Evolutionary conservation across 2,329 filamentous ascomycete species (phyloP), one percentile per base, ranked within the genome.

Genomic region (Reticulascus tulasneorum): DNA sequence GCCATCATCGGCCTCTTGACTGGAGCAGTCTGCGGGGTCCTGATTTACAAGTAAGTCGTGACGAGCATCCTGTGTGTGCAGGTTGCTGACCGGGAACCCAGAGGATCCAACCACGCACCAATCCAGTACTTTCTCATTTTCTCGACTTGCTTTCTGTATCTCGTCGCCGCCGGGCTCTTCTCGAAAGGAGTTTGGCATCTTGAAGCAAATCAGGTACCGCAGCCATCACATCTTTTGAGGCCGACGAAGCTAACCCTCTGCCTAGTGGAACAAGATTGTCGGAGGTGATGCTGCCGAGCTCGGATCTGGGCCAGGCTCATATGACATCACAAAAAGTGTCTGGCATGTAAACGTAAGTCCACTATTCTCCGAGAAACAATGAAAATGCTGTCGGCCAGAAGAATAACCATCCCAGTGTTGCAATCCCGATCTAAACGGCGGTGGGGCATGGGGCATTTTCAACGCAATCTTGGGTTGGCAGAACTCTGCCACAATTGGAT

Each of bases 161-260:
- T 93, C 8, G 83, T 93, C 18, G 84, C 84, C 9, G 86, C 85
- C 2, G 86, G 86, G 37, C 75, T 91, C 35, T 86, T 90, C 63
- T 88, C 84, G 9, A 79, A 79, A 43, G 75, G 76, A 2, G 73
- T 90, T 13, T 90, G 84, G 84, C 72, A 66, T 41, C 75, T 93
- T 34, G 76, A 91, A 55, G 71, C 69, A 47, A 69, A 89, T 39
- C 33, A 41, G 37, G 37, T 40, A 2, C 10, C 27, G 11, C n/a
- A 6, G 9, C 2, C 22, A 45, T 26, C 25, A 20, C 15, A 4
- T 11, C 2, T 12, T 11, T 3, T 5, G 20, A 29, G 16, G 13
- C 9, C 10, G 5, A 10, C 9, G 11, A 11, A n/a, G 18, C 40
- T 39, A 11, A 29, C 31, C 10, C n/a, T 15, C 1, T 31, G n/a